phyloP scores from a whole-genome alignment of 495 filamentous ascomycete genomes.

The Staphylotrichum tortipilum region DNA sequence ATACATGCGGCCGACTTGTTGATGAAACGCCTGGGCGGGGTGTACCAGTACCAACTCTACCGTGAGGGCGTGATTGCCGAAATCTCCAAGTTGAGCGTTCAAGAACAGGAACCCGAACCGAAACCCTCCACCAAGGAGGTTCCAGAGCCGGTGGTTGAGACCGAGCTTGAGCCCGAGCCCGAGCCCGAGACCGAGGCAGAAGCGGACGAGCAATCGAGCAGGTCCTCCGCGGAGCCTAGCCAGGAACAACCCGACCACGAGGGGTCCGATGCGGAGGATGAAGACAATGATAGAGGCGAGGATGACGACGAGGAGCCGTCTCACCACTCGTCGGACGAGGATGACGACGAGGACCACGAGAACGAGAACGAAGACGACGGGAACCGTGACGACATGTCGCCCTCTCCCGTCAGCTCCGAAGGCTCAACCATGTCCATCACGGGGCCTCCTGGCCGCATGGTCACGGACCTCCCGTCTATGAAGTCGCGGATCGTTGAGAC shows the following conservation, averaged over 20 bases:
- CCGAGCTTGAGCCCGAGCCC: conserved; percentile 21
- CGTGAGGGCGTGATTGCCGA: conserved; percentile 94
- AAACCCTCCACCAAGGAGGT: neutral
- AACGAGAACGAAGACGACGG: conserved; percentile 48
- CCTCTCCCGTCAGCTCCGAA: conserved; percentile 57
- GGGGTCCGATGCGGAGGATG: conserved; percentile 20
- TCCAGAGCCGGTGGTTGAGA: conserved; percentile 11
- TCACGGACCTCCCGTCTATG: conserved; percentile 50
- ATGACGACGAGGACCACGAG: conserved; percentile 33
- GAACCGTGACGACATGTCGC: conserved; percentile 54
- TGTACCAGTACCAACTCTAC: conserved; percentile 96
- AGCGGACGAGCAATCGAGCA: too few species aligned
- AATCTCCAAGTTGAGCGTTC: conserved; percentile 63
- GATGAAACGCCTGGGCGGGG: conserved; percentile 67
- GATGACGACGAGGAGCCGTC: conserved; percentile 25
- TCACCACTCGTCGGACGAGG: conserved; percentile 26
- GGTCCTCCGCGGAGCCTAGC: conserved; percentile 1
- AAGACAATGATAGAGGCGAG: conserved; percentile 25
- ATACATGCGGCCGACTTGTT: conserved; percentile 84
- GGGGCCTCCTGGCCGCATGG: conserved; percentile 35
- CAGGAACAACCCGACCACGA: conserved; percentile 15
- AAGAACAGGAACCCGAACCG: conserved; percentile 28
- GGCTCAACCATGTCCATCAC: conserved; percentile 50
- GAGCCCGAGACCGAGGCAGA: conserved; percentile 7
- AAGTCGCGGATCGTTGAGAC: conserved; percentile 65